These are phyloP conservation scores for Atalantia buxifolia DNA, from an alignment of 345 rosid species.

Conservation along the genomic window DNA sequence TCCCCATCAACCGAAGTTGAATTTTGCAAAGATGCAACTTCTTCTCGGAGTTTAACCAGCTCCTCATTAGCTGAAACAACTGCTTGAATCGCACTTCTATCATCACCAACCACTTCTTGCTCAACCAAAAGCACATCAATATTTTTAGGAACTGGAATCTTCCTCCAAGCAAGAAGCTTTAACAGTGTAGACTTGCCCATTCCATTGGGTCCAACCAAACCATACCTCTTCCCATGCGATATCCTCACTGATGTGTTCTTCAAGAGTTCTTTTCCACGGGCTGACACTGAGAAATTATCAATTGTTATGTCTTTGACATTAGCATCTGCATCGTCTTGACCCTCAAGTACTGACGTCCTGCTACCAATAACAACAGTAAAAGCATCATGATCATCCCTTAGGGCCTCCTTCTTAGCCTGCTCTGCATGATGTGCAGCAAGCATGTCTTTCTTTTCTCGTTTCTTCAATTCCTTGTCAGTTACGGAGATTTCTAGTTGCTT, in stretches of 20 bases:
- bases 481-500: slow-evolving; percentile 53
- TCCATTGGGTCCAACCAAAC: slow-evolving; percentile 94
- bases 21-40: slow-evolving; percentile 59
- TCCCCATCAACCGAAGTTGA: slow-evolving; percentile 27
- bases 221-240: slow-evolving; percentile 96
- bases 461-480: slow-evolving; percentile 79
- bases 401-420: slow-evolving; percentile 71
- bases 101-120: slow-evolving; percentile 93
- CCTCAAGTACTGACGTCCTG: slow-evolving; percentile 79
- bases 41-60: slow-evolving; percentile 58
- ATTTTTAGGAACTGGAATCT: slow-evolving; percentile 91
- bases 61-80: slow-evolving; percentile 95
- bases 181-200: slow-evolving; percentile 92
- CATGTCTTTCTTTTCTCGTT: slow-evolving; percentile 72
- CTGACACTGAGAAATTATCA: slow-evolving; percentile 89
- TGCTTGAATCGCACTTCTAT: slow-evolving; percentile 75
- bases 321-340: slow-evolving; percentile 83
- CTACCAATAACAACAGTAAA: slow-evolving; percentile 94
- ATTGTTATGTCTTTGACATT: slow-evolving; percentile 83
- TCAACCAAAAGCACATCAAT: slow-evolving; percentile 95
- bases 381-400: slow-evolving; percentile 92
- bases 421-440: slow-evolving; percentile 50
- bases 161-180: slow-evolving; percentile 97
- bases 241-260: slow-evolving; percentile 83
- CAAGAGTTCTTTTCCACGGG: slow-evolving; percentile 89